phyloP scores from a whole-genome alignment of 2,329 filamentous ascomycete species.

The Hymenoscyphus fructigenus region DNA sequence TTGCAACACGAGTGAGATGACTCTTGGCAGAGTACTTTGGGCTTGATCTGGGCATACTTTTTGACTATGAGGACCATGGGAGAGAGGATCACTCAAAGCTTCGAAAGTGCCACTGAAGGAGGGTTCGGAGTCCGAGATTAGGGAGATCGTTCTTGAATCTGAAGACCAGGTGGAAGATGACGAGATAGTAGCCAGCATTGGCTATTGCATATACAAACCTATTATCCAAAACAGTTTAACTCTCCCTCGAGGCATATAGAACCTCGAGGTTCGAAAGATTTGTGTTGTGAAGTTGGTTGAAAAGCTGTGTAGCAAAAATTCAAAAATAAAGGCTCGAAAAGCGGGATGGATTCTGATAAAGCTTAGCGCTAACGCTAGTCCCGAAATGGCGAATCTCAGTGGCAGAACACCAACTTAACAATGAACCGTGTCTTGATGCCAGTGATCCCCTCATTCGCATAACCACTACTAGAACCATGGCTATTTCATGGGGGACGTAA shows the following conservation, averaged over 20 bases:
- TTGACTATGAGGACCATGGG: slow-evolving; percentile 81
- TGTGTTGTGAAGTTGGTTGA: not conserved
- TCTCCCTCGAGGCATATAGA: not conserved
- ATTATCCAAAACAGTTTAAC: not conserved
- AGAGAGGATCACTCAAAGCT: slow-evolving; percentile 72
- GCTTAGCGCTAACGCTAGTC: not conserved
- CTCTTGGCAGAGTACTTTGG: slow-evolving; percentile 80
- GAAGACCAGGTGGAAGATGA: not conserved
- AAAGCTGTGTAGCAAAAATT: not conserved
- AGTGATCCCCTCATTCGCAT: not conserved
- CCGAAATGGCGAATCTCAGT: not conserved
- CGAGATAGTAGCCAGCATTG: not conserved
- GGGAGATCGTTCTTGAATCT: not conserved
- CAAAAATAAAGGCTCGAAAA: slow-evolving; percentile 8
- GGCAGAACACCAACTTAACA: slow-evolving; percentile 9
- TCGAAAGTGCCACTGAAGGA: slow-evolving; percentile 73
- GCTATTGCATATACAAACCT: not conserved
- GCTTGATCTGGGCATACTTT: slow-evolving; percentile 77
- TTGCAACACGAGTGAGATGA: slow-evolving; percentile 94
- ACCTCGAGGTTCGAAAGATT: not conserved
- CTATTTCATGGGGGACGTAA: slow-evolving; percentile 50
- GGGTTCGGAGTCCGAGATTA: not conserved
- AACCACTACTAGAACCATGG: slow-evolving; percentile 34
- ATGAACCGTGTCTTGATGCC: not conserved
- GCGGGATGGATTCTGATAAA: not conserved